phyloP scores from a whole-genome alignment of 208 protist genomes.

The Crithidia bombi region DNA sequence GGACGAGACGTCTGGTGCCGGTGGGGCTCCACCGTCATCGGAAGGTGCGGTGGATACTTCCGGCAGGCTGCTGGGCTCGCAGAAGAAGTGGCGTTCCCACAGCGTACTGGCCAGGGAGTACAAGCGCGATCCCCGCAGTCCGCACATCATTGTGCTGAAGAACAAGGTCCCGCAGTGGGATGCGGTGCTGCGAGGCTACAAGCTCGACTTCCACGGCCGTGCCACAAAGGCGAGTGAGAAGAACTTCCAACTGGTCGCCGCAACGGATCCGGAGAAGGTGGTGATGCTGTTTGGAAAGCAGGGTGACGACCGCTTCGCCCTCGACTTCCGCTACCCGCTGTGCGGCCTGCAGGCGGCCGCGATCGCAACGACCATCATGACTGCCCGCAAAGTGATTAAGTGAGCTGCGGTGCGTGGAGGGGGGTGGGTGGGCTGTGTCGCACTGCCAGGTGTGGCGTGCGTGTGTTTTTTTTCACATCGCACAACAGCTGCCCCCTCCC shows the following conservation, averaged over 20 bases:
- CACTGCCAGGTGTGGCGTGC: too few relatives aligned
- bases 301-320: slow-evolving; percentile 37
- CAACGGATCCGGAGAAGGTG: slow-evolving; percentile 40
- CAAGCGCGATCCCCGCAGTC: slow-evolving; percentile 29
- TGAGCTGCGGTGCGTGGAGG: neutral
- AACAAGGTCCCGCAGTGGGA: slow-evolving; percentile 50
- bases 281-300: slow-evolving; percentile 56
- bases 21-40: neutral
- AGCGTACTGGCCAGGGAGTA: slow-evolving; percentile 32
- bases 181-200: slow-evolving; percentile 43
- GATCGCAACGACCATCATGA: slow-evolving; percentile 44
- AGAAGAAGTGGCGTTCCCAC: slow-evolving; percentile 33
- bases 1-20: neutral
- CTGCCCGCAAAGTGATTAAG: slow-evolving; percentile 18
- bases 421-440: too few relatives aligned
- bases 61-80: neutral
- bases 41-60: neutral
- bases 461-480: too few relatives aligned
- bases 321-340: slow-evolving; percentile 49
- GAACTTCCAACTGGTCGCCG: slow-evolving; percentile 53
- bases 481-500: too few relatives aligned
- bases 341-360: slow-evolving; percentile 47
- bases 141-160: slow-evolving; percentile 42
- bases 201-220: slow-evolving; percentile 48
- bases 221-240: slow-evolving; percentile 48